phyloP scores from a whole-genome alignment of 2,329 filamentous ascomycete species.

The Aspergillus ibericus region DNA sequence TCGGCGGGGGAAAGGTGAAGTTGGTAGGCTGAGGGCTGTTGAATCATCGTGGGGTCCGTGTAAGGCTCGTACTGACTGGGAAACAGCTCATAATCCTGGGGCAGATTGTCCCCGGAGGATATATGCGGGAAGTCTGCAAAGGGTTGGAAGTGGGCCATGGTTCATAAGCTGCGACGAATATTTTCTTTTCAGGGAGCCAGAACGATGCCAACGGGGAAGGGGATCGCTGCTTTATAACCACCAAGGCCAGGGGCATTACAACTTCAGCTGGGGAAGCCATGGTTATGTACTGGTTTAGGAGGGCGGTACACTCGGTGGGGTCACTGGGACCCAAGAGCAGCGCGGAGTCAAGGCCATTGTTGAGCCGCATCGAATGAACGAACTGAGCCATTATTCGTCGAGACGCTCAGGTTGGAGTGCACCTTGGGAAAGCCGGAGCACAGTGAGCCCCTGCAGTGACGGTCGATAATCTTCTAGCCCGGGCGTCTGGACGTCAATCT shows the following conservation, averaged over 20 bases:
- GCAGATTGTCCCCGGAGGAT: not conserved
- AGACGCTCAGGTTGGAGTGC: not conserved
- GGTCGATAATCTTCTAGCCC: constrained; percentile 1
- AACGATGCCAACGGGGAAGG: not conserved
- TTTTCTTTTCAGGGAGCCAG: not conserved
- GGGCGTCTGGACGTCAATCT: constrained; percentile 1
- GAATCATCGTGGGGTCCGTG: constrained; percentile 2
- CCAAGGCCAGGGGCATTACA: constrained; percentile 9
- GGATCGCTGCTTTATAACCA: constrained; percentile 2
- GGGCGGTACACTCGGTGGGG: constrained; percentile 3
- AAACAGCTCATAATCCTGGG: constrained; percentile 8
- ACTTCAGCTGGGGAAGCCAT: constrained; percentile 5
- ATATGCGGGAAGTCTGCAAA: constrained; percentile 1
- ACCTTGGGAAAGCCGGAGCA: constrained; percentile 3
- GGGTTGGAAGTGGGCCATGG: constrained; percentile 3
- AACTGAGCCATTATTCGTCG: constrained; percentile 5
- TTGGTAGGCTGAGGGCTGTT: not conserved
- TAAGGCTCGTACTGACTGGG: constrained; percentile 2
- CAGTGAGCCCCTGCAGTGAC: constrained; percentile 4
- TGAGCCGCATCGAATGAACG: constrained; percentile 10
- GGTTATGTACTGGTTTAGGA: not conserved
- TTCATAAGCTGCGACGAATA: not conserved
- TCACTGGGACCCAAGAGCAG: not conserved
- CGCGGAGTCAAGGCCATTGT: constrained; percentile 8
- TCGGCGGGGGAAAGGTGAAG: not conserved